A percentile compares a stretch with the other conserved stretches of the same genome.
Conservation (phyloP, 73 alveolate genomes). For the Durusdinium trenchii region DNA sequence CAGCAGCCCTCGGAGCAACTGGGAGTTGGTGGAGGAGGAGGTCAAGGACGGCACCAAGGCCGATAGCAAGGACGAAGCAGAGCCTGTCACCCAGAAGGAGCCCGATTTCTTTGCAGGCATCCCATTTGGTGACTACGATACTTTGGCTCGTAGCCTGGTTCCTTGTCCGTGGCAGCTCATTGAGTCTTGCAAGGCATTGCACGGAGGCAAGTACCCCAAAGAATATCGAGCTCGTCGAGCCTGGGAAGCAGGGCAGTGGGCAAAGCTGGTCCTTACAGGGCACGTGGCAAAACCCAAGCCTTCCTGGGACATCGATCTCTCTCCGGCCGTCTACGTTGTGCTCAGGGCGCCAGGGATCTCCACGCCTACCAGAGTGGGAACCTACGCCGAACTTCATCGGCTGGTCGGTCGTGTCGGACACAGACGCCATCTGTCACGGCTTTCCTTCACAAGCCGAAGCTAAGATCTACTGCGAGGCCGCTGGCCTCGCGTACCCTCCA, state of each 20-base stretch:
- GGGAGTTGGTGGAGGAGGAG: neutral
- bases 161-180: neutral
- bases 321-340: neutral
- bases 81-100: too few species aligned
- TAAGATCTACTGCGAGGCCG: neutral
- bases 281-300: neutral
- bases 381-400: neutral
- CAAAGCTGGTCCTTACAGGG: neutral
- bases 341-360: neutral
- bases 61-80: too few species aligned
- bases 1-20: neutral
- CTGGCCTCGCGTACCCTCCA: neutral
- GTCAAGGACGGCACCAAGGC: neutral
- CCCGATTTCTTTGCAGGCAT: neutral
- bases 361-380: neutral
- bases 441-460: neutral
- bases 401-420: neutral
- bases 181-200: neutral
- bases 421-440: neutral
- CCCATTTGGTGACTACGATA: neutral
- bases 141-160: neutral
- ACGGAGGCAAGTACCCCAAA: neutral
- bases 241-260: neutral
- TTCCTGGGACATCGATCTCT: neutral
- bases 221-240: neutral